phyloP scores from a whole-genome alignment of 2,329 filamentous ascomycete species.

The Talaromyces atroroseus region DNA sequence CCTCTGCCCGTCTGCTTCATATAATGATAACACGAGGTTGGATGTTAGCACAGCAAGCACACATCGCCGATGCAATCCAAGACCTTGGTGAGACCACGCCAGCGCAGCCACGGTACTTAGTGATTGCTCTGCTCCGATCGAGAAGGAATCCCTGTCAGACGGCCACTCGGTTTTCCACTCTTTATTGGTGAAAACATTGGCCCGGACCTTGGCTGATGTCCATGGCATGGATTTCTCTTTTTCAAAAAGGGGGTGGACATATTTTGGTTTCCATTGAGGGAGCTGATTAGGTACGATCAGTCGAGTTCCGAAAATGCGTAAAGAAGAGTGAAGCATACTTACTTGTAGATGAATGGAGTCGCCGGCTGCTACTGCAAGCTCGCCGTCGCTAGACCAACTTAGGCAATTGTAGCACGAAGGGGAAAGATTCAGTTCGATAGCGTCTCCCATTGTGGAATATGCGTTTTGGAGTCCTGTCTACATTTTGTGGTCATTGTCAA shows the following conservation, averaged over 20 bases:
- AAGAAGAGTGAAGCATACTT: conserved; percentile 10
- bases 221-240: conserved; percentile 26
- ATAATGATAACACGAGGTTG: conserved; percentile 53
- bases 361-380: conserved; percentile 52
- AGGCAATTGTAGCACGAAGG: conserved; percentile 50
- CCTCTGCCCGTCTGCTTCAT: conserved; percentile 45
- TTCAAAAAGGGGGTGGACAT: conserved; percentile 12
- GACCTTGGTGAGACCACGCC: conserved; percentile 53
- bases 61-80: conserved; percentile 50
- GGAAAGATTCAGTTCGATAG: conserved; percentile 39
- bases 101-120: conserved; percentile 45
- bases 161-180: conserved; percentile 48
- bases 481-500: neutral
- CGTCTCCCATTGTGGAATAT: conserved; percentile 8
- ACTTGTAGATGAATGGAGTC: conserved; percentile 52
- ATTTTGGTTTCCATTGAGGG: conserved; percentile 13
- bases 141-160: conserved; percentile 45
- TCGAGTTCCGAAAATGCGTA: neutral
- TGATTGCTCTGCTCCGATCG: conserved; percentile 56
- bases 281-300: conserved; percentile 10
- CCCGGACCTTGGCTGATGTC: conserved; percentile 39
- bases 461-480: neutral
- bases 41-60: conserved; percentile 53
- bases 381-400: conserved; percentile 56
- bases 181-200: conserved; percentile 47